Evolutionary conservation across 2,329 filamentous ascomycete genomes (phyloP), one percentile per base, ranked within the genome.

Genomic region (Diplodia scrobiculata): DNA sequence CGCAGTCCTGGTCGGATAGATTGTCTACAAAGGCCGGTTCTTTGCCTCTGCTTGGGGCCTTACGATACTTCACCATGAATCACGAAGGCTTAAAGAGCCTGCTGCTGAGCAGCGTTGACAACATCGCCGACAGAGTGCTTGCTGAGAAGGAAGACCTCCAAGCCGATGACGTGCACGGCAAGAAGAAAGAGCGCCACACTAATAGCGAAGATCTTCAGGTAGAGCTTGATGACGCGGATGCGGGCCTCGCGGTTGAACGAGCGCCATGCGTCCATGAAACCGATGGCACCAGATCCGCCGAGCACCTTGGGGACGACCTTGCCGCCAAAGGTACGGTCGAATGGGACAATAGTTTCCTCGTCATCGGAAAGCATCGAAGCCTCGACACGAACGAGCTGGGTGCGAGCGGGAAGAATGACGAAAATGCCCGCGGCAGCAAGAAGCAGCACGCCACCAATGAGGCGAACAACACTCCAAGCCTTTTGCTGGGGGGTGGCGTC

Each of bases 261-360:
- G 72, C 83, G 84, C 91, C 92, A 93, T 0, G 92, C 92, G 72
- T 94, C 89, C 59, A 85, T 76, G 73, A 94, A 84, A 48, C 89
- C 86, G 68, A 91, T 83, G 70, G 86, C 87, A 70, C 91, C 90
- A 69, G 83, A 85, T 65, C 90, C 91, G 67, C 87, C 88, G n/a
- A 92, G 81, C 59, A 92, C 84, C 67, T 86, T 85, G n/a, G 91
- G 88, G 69, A 89, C 86, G 32, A 94, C 86, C 74, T 88, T 89
- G 71, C 91, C 91, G 69, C 85, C 86, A 73, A 96, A 96, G 34
- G 89, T 89, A 70, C 92, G 90, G 82, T 98, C 94, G 73, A 98
- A 97, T 36, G 91, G 89, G 41, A 98, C 88, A 69, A 97, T 90
- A 29, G 91, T 87, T 79, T 96, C 89, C 70, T 92, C 85, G 19